Evolutionary conservation across 257 asterid species (phyloP), one percentile per base, ranked within the genome.

Genomic region (Fraxinus quadrangulata): DNA sequence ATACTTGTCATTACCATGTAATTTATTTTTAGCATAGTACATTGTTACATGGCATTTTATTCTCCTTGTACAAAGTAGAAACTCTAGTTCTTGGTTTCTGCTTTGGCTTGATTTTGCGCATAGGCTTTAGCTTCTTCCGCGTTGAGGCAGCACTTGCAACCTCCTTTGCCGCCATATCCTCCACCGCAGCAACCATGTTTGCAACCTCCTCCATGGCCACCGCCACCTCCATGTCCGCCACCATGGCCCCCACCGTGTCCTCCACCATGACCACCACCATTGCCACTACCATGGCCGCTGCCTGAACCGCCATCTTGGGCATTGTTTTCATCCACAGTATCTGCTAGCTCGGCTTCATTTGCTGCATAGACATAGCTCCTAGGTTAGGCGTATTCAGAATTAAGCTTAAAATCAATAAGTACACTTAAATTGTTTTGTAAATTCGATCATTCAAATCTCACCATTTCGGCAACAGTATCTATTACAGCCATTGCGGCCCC

Each of bases 111-210:
- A 37, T 9, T 51, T 11, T 75, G 59, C 66, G 34, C 61, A 26
- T 78, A 87, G 61, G 83, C 81, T 74, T 82, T 30, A 67, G 86
- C 90, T 54, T 84, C 72, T 3, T 75, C 85, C 11, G 75, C 72
- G 16, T 84, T 83, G 33, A 31, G 13, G 82, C 88, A 87, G 75
- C 90, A 87, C 12, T 69, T 84, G 80, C 90, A 87, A 19, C 88
- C 88, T n/a, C 86, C 80, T 1, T 0, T 5, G 12, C 68, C 79
- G 77, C 84, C 81, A 54, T 81, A 81, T 23, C 83, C 85, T 67
- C 76, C 71, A 45, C 85, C 79, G 75, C 90, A 87, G 72, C 90
- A 87, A 3, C 90, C 90, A 34, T 51, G 81, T 39, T 70, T 76
- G 49, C 90, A 87, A 2, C 90, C 90, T 34, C 85, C 83, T 4